These are phyloP conservation scores for Wallacemonas sp. DNA, from an alignment of 208 protist genomes.

Conservation along the genomic window DNA sequence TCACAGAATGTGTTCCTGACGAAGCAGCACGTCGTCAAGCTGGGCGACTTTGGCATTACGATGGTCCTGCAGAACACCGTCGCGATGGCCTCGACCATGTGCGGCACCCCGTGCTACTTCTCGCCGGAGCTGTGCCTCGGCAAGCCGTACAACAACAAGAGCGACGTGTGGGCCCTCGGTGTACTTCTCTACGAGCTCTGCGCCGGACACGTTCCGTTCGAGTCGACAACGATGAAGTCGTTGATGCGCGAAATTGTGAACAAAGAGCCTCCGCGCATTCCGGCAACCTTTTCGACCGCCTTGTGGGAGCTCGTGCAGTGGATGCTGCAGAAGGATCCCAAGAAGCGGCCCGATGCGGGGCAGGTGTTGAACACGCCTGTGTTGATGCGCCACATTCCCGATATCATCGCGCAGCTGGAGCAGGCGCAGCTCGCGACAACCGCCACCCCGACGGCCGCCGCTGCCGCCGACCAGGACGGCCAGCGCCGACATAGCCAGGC, in stretches of 20 bases:
- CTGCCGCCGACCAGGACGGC: background rate
- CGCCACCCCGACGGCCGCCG: conserved; percentile 1
- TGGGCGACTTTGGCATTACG: conserved; percentile 93
- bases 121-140: conserved; percentile 93
- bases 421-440: background rate
- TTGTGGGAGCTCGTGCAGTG: conserved; percentile 74
- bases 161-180: conserved; percentile 92
- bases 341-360: conserved; percentile 76
- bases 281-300: conserved; percentile 59
- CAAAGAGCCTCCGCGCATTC: conserved; percentile 75
- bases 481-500: background rate
- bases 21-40: conserved; percentile 82
- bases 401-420: conserved; percentile 62
- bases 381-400: conserved; percentile 65
- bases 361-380: conserved; percentile 73
- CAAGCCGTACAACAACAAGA: conserved; percentile 94
- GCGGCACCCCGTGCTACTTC: conserved; percentile 96
- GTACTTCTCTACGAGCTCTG: conserved; percentile 91
- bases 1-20: conserved; percentile 93
- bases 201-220: conserved; percentile 76
- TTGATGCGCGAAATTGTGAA: conserved; percentile 88
- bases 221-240: conserved; percentile 80
- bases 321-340: conserved; percentile 84
- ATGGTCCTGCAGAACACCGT: conserved; percentile 87
- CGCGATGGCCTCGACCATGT: conserved; percentile 92